A percentile compares a stretch with the other conserved stretches of the same genome.
These are phyloP conservation scores for Podila minutissima DNA, from an alignment of 192 early-diverging fungal genomes.

Conservation along the genomic window DNA sequence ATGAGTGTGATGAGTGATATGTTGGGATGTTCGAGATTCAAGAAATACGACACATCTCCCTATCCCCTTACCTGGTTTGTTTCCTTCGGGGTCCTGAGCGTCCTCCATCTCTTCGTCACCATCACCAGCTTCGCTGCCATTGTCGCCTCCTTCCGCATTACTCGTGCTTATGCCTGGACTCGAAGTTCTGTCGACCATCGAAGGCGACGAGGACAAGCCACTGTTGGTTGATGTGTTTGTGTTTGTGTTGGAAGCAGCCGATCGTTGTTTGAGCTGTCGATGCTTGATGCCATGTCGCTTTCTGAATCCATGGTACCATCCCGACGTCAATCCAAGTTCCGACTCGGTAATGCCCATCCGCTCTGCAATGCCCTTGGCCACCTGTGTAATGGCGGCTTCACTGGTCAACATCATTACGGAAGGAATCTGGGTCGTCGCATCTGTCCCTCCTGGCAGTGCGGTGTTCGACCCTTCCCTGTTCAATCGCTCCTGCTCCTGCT, in stretches of 20 bases:
- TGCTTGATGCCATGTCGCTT: slow-evolving; percentile 53
- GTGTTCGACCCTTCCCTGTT: not conserved
- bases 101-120: slow-evolving; percentile 51
- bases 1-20: too few species aligned
- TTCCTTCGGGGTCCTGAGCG: slow-evolving; percentile 16
- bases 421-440: slow-evolving; percentile 21
- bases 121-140: slow-evolving; percentile 35
- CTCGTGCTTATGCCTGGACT: not conserved
- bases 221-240: not conserved
- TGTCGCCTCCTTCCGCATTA: slow-evolving; percentile 11
- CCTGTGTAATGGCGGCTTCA: slow-evolving; percentile 48
- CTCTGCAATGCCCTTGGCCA: slow-evolving; percentile 50
- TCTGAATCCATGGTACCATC: slow-evolving; percentile 53
- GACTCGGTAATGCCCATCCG: slow-evolving; percentile 42
- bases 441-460: not conserved
- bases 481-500: slow-evolving; percentile 36
- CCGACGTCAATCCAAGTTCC: slow-evolving; percentile 46
- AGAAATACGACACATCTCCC: not conserved
- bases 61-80: slow-evolving; percentile 4
- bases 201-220: slow-evolving; percentile 7
- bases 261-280: slow-evolving; percentile 41
- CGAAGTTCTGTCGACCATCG: slow-evolving; percentile 2
- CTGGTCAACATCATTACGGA: slow-evolving; percentile 46
- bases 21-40: not conserved
- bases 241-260: slow-evolving; percentile 1